Conservation (phyloP, 768 basidiomycete genomes). For the Myochromella boudieri region DNA sequence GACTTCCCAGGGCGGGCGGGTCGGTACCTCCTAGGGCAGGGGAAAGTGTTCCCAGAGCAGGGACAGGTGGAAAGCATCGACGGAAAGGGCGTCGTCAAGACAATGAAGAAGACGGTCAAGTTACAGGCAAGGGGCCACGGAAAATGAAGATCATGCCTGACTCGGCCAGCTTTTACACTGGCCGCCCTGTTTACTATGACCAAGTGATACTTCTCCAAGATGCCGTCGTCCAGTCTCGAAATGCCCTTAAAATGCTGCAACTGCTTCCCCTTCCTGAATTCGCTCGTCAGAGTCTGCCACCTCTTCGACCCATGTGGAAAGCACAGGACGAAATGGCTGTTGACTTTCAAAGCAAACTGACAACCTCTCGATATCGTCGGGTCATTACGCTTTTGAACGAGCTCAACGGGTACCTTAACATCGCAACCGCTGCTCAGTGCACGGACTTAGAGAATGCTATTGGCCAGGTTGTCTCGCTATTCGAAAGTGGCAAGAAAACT, state of each 20-base stretch:
- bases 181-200: constrained; percentile 73
- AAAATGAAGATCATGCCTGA: constrained; percentile 39
- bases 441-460: constrained; percentile 53
- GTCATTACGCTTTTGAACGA: constrained; percentile 62
- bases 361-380: constrained; percentile 68
- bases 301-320: constrained; percentile 69
- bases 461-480: constrained; percentile 52
- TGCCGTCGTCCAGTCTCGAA: constrained; percentile 57
- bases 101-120: constrained; percentile 1
- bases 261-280: constrained; percentile 80
- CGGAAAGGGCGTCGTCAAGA: constrained; percentile 17
- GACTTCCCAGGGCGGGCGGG: background rate
- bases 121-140: constrained; percentile 13
- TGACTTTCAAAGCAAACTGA: constrained; percentile 59
- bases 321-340: constrained; percentile 55
- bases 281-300: constrained; percentile 56
- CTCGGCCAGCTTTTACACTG: constrained; percentile 85
- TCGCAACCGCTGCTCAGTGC: constrained; percentile 60
- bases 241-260: constrained; percentile 58
- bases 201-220: constrained; percentile 64
- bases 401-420: constrained; percentile 59
- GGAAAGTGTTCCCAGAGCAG: background rate
- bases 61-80: constrained; percentile 16
- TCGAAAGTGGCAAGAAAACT: constrained; percentile 64
- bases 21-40: constrained; percentile 8